Evolutionary conservation across 148 eudicot species (phyloP).

Genomic region (Nepenthes mirabilis): DNA sequence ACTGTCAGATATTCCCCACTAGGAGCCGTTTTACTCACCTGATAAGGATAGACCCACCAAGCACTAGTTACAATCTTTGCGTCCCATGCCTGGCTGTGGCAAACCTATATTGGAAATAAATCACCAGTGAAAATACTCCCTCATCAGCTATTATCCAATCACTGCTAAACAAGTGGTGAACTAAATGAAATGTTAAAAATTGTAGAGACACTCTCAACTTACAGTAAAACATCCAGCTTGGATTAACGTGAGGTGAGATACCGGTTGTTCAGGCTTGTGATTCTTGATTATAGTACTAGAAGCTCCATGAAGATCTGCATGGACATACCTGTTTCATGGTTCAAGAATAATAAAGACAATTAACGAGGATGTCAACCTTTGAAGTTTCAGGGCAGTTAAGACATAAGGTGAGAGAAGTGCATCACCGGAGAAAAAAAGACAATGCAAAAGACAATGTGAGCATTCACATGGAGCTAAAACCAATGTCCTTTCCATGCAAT

Average conservation of each 20-base stretch:
- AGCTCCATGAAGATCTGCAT: conserved; percentile 99
- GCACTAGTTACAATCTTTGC: conserved; percentile 99
- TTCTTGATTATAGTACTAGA: conserved; percentile 96
- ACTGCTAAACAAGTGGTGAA: neutral
- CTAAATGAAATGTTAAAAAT: neutral
- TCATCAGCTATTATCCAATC: neutral
- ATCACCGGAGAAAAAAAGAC: too few relatives aligned
- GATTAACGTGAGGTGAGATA: conserved; percentile 91
- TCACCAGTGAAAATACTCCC: neutral
- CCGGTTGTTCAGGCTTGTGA: conserved; percentile 78
- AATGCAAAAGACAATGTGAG: too few relatives aligned
- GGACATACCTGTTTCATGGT: conserved; percentile 51
- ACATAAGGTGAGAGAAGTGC: too few relatives aligned
- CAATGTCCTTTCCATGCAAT: neutral
- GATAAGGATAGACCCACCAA: conserved; percentile 99
- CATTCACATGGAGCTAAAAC: too few relatives aligned
- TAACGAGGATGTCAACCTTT: too few relatives aligned
- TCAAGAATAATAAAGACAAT: too few relatives aligned
- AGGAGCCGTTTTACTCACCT: conserved; percentile 97
- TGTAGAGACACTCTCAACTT: conserved; percentile 16
- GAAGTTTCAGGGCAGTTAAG: neutral
- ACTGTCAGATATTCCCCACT: conserved; percentile 97
- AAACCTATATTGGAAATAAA: conserved; percentile 39
- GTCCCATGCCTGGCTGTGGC: conserved; percentile 99
- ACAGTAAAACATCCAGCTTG: conserved; percentile 97